Evolutionary conservation across 1,139 yeast genomes (phyloP).

Genomic region (Lodderomyces theae): DNA sequence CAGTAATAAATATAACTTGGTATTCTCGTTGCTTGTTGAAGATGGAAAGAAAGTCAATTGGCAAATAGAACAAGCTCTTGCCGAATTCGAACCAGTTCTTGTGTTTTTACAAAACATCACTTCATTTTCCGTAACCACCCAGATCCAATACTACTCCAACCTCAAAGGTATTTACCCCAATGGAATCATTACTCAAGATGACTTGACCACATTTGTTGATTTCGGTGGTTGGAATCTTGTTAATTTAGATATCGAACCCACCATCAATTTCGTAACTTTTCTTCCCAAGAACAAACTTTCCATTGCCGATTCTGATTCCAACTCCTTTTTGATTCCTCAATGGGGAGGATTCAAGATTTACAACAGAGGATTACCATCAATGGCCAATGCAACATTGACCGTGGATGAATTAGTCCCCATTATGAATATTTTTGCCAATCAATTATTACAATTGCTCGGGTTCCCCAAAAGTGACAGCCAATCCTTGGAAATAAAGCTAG

Average conservation of each 20-base stretch:
- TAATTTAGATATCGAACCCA: constrained; percentile 56
- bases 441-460: constrained; percentile 71
- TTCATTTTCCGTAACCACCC: constrained; percentile 75
- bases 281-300: constrained; percentile 52
- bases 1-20: constrained; percentile 62
- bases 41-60: constrained; percentile 39
- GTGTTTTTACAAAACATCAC: constrained; percentile 41
- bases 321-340: constrained; percentile 80
- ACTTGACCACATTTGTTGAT: constrained; percentile 69
- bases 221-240: constrained; percentile 75
- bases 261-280: constrained; percentile 67
- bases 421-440: constrained; percentile 71
- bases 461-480: constrained; percentile 25
- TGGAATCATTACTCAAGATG: constrained; percentile 37
- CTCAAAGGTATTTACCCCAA: constrained; percentile 29
- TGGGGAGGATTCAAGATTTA: constrained; percentile 76
- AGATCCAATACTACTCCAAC: constrained; percentile 66
- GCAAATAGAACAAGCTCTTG: constrained; percentile 33
- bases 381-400: constrained; percentile 22
- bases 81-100: constrained; percentile 28
- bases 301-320: constrained; percentile 49
- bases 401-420: constrained; percentile 52
- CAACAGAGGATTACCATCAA: constrained; percentile 38
- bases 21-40: constrained; percentile 56
- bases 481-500: constrained; percentile 62